A percentile compares a stretch with the other conserved stretches of the same genome.
Evolutionary conservation across 768 basidiomycete genomes (phyloP).

Genomic region (Suillus brevipes): DNA sequence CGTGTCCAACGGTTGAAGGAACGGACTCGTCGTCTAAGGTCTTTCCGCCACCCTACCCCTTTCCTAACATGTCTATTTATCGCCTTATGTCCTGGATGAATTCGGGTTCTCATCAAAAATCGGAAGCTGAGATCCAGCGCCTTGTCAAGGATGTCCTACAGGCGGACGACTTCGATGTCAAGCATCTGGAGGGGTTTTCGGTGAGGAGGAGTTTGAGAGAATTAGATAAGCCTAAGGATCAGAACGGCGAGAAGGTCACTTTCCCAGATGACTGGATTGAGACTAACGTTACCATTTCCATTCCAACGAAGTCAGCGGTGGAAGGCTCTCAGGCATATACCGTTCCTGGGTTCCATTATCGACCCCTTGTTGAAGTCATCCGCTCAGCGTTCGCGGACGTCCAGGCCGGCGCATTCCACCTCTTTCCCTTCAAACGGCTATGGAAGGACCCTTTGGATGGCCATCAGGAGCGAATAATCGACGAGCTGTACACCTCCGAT

Average conservation of each 20-base stretch:
- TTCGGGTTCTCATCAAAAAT: background rate
- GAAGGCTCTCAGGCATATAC: background rate
- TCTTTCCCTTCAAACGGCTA: constrained; percentile 21
- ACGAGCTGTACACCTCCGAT: too few relatives aligned
- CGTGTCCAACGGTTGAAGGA: background rate
- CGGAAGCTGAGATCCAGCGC: background rate
- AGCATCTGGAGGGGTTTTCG: background rate
- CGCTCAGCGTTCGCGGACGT: constrained; percentile 11
- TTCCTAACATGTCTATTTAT: background rate
- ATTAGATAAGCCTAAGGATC: background rate
- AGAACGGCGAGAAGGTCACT: background rate
- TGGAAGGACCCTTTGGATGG: constrained; percentile 7
- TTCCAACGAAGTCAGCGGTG: background rate
- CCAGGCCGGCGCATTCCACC: constrained; percentile 17
- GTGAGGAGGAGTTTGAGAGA: background rate
- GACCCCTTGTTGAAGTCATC: constrained; percentile 18
- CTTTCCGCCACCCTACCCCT: background rate
- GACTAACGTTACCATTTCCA: too few relatives aligned
- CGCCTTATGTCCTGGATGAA: constrained; percentile 7
- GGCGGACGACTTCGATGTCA: constrained; percentile 2
- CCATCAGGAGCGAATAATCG: too few relatives aligned
- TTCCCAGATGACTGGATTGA: background rate
- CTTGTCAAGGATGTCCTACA: constrained; percentile 1
- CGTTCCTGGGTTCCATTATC: constrained; percentile 16
- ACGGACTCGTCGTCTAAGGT: too few relatives aligned